Conservation (phyloP, 176 grass and related monocot species). For the Hyparrhenia diplandra region DNA sequence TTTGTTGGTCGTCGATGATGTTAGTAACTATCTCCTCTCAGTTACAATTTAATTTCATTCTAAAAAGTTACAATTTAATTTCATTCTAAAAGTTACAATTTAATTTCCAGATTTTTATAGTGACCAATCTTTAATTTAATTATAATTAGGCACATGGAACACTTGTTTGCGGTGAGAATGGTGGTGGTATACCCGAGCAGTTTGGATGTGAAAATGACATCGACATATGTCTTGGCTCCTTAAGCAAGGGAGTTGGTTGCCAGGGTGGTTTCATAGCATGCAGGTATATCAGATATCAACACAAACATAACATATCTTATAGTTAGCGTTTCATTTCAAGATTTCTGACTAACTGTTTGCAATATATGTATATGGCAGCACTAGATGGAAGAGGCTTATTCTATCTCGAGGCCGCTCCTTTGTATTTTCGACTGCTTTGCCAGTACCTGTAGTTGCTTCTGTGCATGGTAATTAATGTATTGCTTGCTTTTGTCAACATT, state of each 20-base stretch:
- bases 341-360: background rate
- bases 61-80: too few relatives aligned
- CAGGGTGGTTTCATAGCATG: constrained; percentile 79
- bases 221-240: constrained; percentile 73
- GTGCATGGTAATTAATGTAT: constrained; percentile 55
- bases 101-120: background rate
- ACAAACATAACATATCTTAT: too few relatives aligned
- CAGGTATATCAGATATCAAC: constrained; percentile 45
- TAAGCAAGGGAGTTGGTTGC: constrained; percentile 84
- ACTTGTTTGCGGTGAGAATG: constrained; percentile 79
- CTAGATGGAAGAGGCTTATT: constrained; percentile 69
- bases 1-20: constrained; percentile 83
- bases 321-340: too few relatives aligned
- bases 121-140: background rate
- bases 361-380: constrained; percentile 45
- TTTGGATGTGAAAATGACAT: constrained; percentile 66
- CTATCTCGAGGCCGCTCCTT: constrained; percentile 75
- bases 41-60: background rate
- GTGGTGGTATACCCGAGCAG: constrained; percentile 59
- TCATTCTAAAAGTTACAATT: too few relatives aligned
- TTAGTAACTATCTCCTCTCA: constrained; percentile 13
- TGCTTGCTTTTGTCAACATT: too few relatives aligned
- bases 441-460: constrained; percentile 66
- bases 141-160: constrained; percentile 82
- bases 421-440: constrained; percentile 74